phyloP scores from a whole-genome alignment of 768 basidiomycete genomes.

The Hypholoma fasciculare region DNA sequence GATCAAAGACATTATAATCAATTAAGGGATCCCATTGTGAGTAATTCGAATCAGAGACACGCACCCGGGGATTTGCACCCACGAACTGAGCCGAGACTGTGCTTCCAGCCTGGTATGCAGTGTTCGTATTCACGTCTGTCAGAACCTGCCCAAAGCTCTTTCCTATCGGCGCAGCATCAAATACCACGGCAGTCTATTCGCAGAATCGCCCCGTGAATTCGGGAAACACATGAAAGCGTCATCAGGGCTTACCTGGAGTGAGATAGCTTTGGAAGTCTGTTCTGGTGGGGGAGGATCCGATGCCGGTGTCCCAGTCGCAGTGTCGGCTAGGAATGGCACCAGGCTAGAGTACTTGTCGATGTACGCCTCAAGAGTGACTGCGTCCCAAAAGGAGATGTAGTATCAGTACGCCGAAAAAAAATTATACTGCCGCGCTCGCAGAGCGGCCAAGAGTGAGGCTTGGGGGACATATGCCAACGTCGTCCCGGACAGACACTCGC shows the following conservation, averaged over 20 bases:
- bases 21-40: conserved; percentile 3
- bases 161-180: conserved; percentile 56
- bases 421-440: background rate
- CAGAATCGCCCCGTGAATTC: background rate
- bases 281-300: conserved; percentile 67
- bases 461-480: too few species aligned
- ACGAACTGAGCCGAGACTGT: conserved; percentile 66
- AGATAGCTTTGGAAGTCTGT: conserved; percentile 65
- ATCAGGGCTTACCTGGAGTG: conserved; percentile 50
- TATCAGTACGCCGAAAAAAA: conserved; percentile 5
- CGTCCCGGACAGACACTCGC: too few species aligned
- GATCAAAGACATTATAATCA: conserved; percentile 5
- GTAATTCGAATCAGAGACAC: conserved; percentile 20
- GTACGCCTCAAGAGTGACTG: conserved; percentile 79
- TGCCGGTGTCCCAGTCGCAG: conserved; percentile 45
- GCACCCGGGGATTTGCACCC: conserved; percentile 76
- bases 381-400: conserved; percentile 8
- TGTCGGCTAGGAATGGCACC: conserved; percentile 59
- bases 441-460: conserved; percentile 1
- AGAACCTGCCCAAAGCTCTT: conserved; percentile 64
- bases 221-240: background rate
- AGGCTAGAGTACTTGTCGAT: conserved; percentile 73
- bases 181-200: conserved; percentile 56
- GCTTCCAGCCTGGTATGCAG: conserved; percentile 55
- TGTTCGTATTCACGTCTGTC: conserved; percentile 46